These are phyloP conservation scores for Ophiostoma montium DNA, from an alignment of 2,329 filamentous ascomycete species.

Conservation along the genomic window DNA sequence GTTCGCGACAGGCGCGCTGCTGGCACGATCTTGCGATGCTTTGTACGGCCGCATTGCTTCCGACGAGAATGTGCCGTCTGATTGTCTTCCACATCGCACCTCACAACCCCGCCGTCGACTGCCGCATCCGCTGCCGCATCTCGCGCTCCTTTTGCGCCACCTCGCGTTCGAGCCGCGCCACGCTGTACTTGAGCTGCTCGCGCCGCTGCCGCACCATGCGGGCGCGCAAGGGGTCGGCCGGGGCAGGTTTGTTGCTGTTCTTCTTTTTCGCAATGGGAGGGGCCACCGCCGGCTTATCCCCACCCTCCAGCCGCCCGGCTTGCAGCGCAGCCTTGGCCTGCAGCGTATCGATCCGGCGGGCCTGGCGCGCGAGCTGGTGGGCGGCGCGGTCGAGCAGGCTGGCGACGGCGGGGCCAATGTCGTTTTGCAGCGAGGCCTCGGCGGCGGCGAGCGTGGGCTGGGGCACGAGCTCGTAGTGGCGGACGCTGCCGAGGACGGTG, in stretches of 20 bases:
- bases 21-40: too few species aligned
- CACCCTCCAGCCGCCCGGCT: constrained; percentile 45
- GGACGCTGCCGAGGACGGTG: constrained; percentile 41
- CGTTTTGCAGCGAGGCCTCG: constrained; percentile 70
- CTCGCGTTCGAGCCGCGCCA: constrained; percentile 74
- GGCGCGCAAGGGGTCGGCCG: constrained; percentile 31
- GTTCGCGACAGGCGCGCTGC: too few species aligned
- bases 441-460: constrained; percentile 70
- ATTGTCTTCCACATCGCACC: background rate
- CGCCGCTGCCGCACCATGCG: constrained; percentile 63
- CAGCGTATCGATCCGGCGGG: constrained; percentile 67
- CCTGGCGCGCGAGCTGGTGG: constrained; percentile 67
- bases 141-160: constrained; percentile 60
- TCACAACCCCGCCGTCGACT: constrained; percentile 5
- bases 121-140: constrained; percentile 32
- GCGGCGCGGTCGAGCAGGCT: constrained; percentile 70
- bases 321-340: constrained; percentile 74
- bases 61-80: too few species aligned
- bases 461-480: constrained; percentile 87
- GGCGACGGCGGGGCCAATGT: constrained; percentile 77
- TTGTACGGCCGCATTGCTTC: too few species aligned
- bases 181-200: constrained; percentile 73
- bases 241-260: background rate
- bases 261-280: background rate
- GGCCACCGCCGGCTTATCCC: background rate